Evolutionary conservation across 192 early-diverging fungal genomes (phyloP).

Genomic region (Entomortierella parvispora): DNA sequence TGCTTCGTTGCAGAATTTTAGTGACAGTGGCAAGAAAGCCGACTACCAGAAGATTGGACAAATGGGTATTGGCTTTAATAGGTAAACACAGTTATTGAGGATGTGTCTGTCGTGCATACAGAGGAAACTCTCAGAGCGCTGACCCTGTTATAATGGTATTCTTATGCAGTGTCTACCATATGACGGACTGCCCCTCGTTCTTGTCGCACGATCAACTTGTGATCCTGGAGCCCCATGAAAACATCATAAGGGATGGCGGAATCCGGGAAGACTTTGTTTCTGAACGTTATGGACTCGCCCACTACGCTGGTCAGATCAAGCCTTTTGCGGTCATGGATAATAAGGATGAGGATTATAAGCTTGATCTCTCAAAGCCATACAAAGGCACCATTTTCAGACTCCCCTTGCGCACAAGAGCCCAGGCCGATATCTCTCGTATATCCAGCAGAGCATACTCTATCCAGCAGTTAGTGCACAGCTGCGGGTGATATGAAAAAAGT

Average conservation of each 20-base stretch:
- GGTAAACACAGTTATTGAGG: neutral
- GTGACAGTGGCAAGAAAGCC: constrained; percentile 21
- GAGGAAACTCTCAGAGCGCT: no score
- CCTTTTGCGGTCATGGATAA: constrained; percentile 23
- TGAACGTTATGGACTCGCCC: neutral
- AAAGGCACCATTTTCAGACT: constrained; percentile 53
- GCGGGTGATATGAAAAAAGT: constrained; percentile 22
- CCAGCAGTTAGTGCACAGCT: constrained; percentile 13
- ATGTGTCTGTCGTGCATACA: no score
- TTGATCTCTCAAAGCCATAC: constrained; percentile 39
- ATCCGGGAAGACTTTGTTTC: constrained; percentile 18
- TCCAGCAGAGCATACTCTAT: constrained; percentile 34
- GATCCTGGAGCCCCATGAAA: constrained; percentile 52
- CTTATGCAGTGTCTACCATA: constrained; percentile 42
- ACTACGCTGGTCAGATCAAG: constrained; percentile 35
- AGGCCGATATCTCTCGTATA: constrained; percentile 31
- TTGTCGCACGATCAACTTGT: constrained; percentile 40
- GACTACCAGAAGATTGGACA: constrained; percentile 45
- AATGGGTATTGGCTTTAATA: constrained; percentile 52
- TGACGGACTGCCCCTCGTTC: constrained; percentile 51
- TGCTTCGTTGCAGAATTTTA: constrained; percentile 18
- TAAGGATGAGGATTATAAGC: no score
- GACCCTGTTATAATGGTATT: neutral
- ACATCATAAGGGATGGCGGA: constrained; percentile 26
- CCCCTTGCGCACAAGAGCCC: constrained; percentile 46